A percentile compares a stretch with the other conserved stretches of the same genome.
phyloP scores from a whole-genome alignment of 2,329 filamentous ascomycete genomes.

The Pseudogymnoascus sp. region DNA sequence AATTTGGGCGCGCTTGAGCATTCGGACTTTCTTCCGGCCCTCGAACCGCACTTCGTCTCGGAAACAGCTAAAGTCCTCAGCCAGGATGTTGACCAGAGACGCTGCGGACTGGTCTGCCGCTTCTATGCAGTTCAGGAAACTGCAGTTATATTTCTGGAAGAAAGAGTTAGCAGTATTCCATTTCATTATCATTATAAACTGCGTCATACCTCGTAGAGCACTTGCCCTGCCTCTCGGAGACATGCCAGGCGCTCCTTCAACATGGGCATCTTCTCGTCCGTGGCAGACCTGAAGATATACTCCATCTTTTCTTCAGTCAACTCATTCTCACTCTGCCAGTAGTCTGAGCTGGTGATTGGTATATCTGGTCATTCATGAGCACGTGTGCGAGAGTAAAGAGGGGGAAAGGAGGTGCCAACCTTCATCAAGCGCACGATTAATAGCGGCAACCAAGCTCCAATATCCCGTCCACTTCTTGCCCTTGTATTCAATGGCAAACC shows the following conservation, averaged over 20 bases:
- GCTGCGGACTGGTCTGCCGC: constrained; percentile 73
- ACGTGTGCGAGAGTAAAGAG: background rate
- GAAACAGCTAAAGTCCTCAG: constrained; percentile 76
- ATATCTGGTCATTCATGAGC: constrained; percentile 48
- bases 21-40: constrained; percentile 60
- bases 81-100: constrained; percentile 75
- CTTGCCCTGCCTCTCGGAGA: constrained; percentile 70
- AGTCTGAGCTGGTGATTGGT: constrained; percentile 79
- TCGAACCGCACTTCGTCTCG: constrained; percentile 72
- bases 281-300: constrained; percentile 79
- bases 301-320: constrained; percentile 66
- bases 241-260: constrained; percentile 69
- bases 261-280: constrained; percentile 78
- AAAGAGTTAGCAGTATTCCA: constrained; percentile 9
- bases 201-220: constrained; percentile 63
- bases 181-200: background rate
- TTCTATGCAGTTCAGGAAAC: constrained; percentile 63
- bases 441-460: constrained; percentile 80
- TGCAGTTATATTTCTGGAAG: constrained; percentile 63
- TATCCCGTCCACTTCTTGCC: constrained; percentile 86
- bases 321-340: constrained; percentile 70
- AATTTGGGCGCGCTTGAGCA: constrained; percentile 94
- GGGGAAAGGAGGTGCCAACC: constrained; percentile 38
- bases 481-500: constrained; percentile 76
- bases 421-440: constrained; percentile 85